Evolutionary conservation across 257 asterid species (phyloP).

Genomic region (Knoxia roxburghii): DNA sequence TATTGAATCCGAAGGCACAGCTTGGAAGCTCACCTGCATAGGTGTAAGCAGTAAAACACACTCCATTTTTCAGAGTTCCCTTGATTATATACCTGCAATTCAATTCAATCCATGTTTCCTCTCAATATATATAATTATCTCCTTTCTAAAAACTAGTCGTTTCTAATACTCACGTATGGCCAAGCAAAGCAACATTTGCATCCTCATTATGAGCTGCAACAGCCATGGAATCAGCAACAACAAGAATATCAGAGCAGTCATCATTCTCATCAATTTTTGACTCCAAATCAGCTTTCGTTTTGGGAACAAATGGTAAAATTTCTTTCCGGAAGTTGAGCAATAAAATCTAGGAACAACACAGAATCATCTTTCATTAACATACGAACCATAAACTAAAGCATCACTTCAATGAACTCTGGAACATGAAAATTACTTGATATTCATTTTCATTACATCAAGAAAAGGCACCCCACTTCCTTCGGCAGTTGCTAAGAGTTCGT

Average conservation of each 20-base stretch:
- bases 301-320: conserved; percentile 57
- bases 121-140: too few species aligned
- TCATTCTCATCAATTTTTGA: conserved; percentile 27
- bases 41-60: conserved; percentile 71
- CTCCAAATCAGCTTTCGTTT: conserved; percentile 18
- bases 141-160: too few species aligned
- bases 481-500: conserved; percentile 77
- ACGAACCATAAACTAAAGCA: background rate
- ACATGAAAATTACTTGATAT: background rate
- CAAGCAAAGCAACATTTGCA: conserved; percentile 77
- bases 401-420: too few species aligned
- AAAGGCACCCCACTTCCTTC: conserved; percentile 62
- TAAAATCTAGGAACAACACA: conserved; percentile 50
- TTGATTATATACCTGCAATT: conserved; percentile 57
- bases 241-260: conserved; percentile 76
- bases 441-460: conserved; percentile 41
- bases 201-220: conserved; percentile 91
- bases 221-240: conserved; percentile 67
- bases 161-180: conserved; percentile 57
- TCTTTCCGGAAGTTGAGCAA: conserved; percentile 84
- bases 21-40: conserved; percentile 97
- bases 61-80: conserved; percentile 43
- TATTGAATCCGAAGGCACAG: conserved; percentile 89
- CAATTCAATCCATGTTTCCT: background rate
- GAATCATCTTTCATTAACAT: background rate